These are phyloP conservation scores for Phytophthora brassicae DNA, from an alignment of 352 stramenopile species.

Conservation along the genomic window DNA sequence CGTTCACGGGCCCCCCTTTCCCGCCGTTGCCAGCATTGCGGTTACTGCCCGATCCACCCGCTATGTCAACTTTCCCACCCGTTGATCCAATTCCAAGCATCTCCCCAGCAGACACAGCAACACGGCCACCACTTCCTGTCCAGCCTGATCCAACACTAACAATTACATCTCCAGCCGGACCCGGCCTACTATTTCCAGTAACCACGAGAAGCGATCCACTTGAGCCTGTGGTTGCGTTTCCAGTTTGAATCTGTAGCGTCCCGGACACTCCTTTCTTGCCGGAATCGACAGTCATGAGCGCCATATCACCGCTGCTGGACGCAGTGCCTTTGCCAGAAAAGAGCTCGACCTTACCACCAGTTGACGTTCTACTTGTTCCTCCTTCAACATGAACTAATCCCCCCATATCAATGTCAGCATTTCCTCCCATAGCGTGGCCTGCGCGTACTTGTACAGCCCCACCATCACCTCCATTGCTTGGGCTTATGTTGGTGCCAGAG, in stretches of 20 bases:
- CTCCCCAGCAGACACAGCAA: constrained; percentile 69
- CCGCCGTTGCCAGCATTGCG: constrained; percentile 46
- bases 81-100: constrained; percentile 41
- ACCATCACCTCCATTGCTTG: constrained; percentile 61
- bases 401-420: constrained; percentile 43
- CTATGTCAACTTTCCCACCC: constrained; percentile 55
- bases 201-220: constrained; percentile 76
- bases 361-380: constrained; percentile 47
- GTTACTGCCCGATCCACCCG: constrained; percentile 50
- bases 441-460: constrained; percentile 53
- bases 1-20: constrained; percentile 55
- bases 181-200: constrained; percentile 75
- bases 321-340: constrained; percentile 44
- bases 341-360: constrained; percentile 65
- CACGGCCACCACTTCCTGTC: constrained; percentile 79
- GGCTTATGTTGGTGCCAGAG: constrained; percentile 45
- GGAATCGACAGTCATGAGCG: constrained; percentile 62
- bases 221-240: constrained; percentile 59
- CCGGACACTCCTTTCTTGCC: constrained; percentile 83
- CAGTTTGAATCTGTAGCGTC: constrained; percentile 66
- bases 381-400: constrained; percentile 66
- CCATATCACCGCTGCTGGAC: constrained; percentile 71
- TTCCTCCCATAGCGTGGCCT: constrained; percentile 57
- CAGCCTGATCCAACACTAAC: constrained; percentile 82
- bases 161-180: constrained; percentile 75